Evolutionary conservation across 768 basidiomycete species (phyloP).

Genomic region (Russula foetens): DNA sequence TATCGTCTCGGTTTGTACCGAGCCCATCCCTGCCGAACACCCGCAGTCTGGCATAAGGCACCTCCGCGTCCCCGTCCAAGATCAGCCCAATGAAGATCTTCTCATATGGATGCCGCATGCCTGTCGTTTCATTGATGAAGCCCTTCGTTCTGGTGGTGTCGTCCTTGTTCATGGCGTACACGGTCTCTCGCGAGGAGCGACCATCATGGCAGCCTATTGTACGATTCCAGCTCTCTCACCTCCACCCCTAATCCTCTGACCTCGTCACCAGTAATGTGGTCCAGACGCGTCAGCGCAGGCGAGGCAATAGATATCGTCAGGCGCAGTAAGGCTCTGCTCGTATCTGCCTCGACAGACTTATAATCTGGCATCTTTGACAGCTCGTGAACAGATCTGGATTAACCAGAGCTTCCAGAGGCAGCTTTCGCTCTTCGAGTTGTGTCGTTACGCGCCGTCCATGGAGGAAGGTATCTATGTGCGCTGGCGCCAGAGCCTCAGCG

Average conservation of each 20-base stretch:
- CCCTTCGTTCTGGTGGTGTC: slow-evolving; percentile 18
- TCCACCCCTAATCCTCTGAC: not conserved
- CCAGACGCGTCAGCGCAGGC: slow-evolving; percentile 10
- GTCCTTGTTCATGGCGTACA: slow-evolving; percentile 22
- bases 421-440: slow-evolving; percentile 20
- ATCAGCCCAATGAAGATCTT: slow-evolving; percentile 16
- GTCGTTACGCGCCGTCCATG: slow-evolving; percentile 15
- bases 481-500: slow-evolving; percentile 17
- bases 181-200: slow-evolving; percentile 20
- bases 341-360: not conserved
- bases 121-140: slow-evolving; percentile 22
- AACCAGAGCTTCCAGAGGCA: slow-evolving; percentile 17
- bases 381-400: slow-evolving; percentile 20
- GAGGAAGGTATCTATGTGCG: slow-evolving; percentile 20
- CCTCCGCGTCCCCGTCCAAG: slow-evolving; percentile 45
- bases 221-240: not conserved
- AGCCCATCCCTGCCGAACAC: slow-evolving; percentile 57
- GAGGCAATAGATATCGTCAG: slow-evolving; percentile 16
- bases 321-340: slow-evolving; percentile 10
- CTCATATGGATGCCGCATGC: slow-evolving; percentile 21
- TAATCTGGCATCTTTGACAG: not conserved
- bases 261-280: slow-evolving; percentile 17
- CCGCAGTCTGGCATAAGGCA: slow-evolving; percentile 62
- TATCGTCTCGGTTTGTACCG: slow-evolving; percentile 63
- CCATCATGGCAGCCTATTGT: slow-evolving; percentile 22